phyloP scores from a whole-genome alignment of 345 rosid species.

The Populus nigra region DNA sequence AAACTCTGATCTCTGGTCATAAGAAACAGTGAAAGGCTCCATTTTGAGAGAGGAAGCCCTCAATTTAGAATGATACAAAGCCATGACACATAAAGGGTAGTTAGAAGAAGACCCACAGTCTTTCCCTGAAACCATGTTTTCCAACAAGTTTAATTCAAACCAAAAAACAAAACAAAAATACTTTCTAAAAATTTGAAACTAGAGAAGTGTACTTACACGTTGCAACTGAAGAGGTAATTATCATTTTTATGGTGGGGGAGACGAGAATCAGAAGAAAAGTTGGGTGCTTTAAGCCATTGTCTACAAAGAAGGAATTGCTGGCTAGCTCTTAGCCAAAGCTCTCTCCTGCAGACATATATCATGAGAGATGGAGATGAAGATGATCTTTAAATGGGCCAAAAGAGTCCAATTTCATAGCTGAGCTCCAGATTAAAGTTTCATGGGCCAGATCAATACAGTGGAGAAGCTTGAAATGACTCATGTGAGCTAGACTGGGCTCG shows the following conservation, averaged over 20 bases:
- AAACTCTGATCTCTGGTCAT: slow-evolving; percentile 16
- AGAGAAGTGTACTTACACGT: background rate
- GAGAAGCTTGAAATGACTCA: background rate
- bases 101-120: background rate
- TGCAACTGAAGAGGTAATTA: background rate
- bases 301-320: background rate
- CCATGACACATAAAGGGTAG: slow-evolving; percentile 7
- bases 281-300: background rate
- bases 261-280: background rate
- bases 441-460: background rate
- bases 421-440: background rate
- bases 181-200: background rate
- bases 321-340: background rate
- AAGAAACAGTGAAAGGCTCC: slow-evolving; percentile 31
- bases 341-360: background rate
- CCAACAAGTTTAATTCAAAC: background rate
- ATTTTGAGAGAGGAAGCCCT: slow-evolving; percentile 17
- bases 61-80: slow-evolving; percentile 17
- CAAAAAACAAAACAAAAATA: background rate
- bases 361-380: background rate
- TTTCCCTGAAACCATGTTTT: background rate
- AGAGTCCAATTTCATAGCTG: background rate
- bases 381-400: background rate
- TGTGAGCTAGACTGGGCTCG: background rate
- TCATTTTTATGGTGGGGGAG: background rate